Evolutionary conservation across 1,284 basidiomycete genomes (phyloP), one percentile per base, ranked within the genome.

Genomic region (Abortiporus biennis): DNA sequence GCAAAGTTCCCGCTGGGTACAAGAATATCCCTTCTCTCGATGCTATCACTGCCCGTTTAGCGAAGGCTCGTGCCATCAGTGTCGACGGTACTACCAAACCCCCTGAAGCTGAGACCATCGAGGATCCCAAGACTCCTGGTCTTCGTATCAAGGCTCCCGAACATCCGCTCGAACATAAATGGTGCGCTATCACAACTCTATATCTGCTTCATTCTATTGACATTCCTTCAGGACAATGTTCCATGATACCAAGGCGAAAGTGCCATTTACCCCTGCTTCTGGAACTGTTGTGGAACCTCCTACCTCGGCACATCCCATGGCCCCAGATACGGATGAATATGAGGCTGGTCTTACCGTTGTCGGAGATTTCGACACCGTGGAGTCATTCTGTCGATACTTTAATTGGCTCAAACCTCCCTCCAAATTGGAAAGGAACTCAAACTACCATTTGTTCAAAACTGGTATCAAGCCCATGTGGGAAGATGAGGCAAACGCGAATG

Each of bases 401-500:
- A 92, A 94, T 65, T 94, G 92, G 80, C 78, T 95, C 47, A 90
- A 92, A 61, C 84, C 87, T 1, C 93, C 93, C 1, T 92, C 88
- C 36, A 79, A 80, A 52, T 77, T 96, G 29, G 87, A 91, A 51
- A 81, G 81, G 52, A 89, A 91, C 63, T 85, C 85, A 29, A 95
- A 93, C 65, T 95, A 95, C 58, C 93, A 96, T 59, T 69, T 96
- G 43, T 97, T 97, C 79, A 96, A 96, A 65, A 72, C 79, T 21
- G 85, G 85, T 25, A 88, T 88, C 66, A 92, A 90, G 58, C 87
- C 92, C 31, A 94, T 95, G 89, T 96, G 93, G 92, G 93, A 96
- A 65, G 93, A 96, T 59, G 79, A 80, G 19, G 87, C 91, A 36
- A 97, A 97, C 60, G 85, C 86, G 6, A 74, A 83, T 38, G 92